These are phyloP conservation scores for Candida peoriensis DNA, from an alignment of 805 yeast genomes.

Conservation along the genomic window DNA sequence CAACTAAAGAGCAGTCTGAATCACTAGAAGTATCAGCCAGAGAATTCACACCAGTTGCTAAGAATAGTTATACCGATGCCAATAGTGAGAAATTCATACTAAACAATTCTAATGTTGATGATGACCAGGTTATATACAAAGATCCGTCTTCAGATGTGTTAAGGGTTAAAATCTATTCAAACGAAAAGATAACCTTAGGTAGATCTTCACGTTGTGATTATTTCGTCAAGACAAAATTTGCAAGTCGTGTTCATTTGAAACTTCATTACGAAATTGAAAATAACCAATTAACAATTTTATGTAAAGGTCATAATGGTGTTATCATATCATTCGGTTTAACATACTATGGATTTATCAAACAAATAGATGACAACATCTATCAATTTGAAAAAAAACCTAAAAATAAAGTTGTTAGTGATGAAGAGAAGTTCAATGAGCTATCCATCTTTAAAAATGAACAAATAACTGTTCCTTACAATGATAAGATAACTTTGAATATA, in stretches of 20 bases:
- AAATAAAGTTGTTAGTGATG: conserved; percentile 7
- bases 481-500: conserved; percentile 62
- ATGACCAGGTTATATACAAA: conserved; percentile 1
- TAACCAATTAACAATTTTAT: conserved; percentile 48
- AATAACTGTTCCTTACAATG: conserved; percentile 56
- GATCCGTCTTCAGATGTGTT: conserved; percentile 8
- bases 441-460: conserved; percentile 58
- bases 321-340: conserved; percentile 55
- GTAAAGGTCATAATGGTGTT: conserved; percentile 82
- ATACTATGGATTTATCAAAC: conserved; percentile 28
- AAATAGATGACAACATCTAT: conserved; percentile 19
- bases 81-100: not conserved
- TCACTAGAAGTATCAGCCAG: not conserved
- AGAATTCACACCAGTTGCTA: not conserved
- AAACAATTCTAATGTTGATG: not conserved
- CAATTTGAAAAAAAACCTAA: conserved; percentile 16
- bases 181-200: conserved; percentile 29
- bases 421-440: conserved; percentile 31
- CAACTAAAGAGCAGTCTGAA: conserved; percentile 14
- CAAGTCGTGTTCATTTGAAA: conserved; percentile 64
- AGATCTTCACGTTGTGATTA: conserved; percentile 58
- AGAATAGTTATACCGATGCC: too few species aligned
- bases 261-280: conserved; percentile 38
- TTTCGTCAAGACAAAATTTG: conserved; percentile 43
- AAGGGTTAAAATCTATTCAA: conserved; percentile 16